Base-by-base conservation (phyloP, 2,329 filamentous ascomycete genomes). In the Hypomyces perniciosus region DNA sequence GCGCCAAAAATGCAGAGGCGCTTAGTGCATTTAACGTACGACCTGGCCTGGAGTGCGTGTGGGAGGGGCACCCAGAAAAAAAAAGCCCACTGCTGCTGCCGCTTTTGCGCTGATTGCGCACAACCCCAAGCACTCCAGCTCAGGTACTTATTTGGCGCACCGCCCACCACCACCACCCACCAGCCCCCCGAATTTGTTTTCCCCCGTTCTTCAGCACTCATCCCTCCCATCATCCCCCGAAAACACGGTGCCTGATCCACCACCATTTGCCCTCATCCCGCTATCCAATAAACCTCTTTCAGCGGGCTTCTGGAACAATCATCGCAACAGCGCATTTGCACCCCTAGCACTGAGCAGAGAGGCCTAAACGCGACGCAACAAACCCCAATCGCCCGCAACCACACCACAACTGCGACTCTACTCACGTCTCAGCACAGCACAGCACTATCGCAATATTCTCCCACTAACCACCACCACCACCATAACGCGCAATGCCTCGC, bases 401-500 rank as follows among this genome's bases (percentile, higher is more conserved):
- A 10, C 13, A 43, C n/a, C 41, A 27, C 9, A 20, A 3, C 20
- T 20, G 20, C 20, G 20, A 20, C 20, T 20, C 20, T 20, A 20
- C 20, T 20, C 20, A 20, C 20, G 20, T 20, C 20, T 2, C 20
- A 12, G 41, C 41, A 31, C 41, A 41, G 38, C 26, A 27, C 12
- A 27, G 12, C 38, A 41, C 38, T 20, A 46, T 20, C 4, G 10
- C 38, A 41, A 28, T n/a, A 37, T 20, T 44, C 41, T 44, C 6
- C 44, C 41, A 41, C 50, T 38, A 52, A 48, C 13, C 20, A 42
- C 45, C 20, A 27, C 50, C 39, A 38, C 33, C n/a, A 41, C 46
- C 31, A 34, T 35, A 37, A 42, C 13, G 13, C 53, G 63, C 59
- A 58, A 76, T 76, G 73, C 69, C 73, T 63, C 73, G 73, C 57